Percentiles rank a stretch among this genome's conserved stretches.
These are phyloP conservation scores for Euclidium syriacum DNA, from an alignment of 345 rosid genomes.

Conservation along the genomic window DNA sequence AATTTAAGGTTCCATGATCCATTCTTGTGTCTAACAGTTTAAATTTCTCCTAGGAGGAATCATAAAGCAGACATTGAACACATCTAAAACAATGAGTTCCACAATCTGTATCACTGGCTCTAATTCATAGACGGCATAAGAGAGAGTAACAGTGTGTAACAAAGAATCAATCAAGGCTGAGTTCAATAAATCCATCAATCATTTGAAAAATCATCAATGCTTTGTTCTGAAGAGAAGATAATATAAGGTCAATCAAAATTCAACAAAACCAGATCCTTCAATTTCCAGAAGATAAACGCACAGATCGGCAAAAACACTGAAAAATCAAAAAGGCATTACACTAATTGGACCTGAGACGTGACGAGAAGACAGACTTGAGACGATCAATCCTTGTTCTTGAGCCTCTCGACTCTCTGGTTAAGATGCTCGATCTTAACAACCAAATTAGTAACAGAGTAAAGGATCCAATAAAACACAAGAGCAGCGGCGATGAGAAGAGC, in stretches of 20 bases:
- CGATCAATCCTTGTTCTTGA: slow-evolving; percentile 45
- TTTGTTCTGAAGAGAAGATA: background rate
- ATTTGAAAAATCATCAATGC: background rate
- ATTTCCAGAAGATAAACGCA: background rate
- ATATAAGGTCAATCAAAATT: background rate
- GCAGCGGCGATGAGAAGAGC: slow-evolving; percentile 75
- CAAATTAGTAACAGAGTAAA: slow-evolving; percentile 66
- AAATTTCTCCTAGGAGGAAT: background rate
- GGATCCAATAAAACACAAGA: slow-evolving; percentile 76
- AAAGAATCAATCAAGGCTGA: background rate
- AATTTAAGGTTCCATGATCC: too few relatives aligned
- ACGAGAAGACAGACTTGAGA: background rate
- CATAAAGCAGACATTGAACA: background rate
- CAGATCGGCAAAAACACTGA: background rate
- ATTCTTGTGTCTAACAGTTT: too few relatives aligned
- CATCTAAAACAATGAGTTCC: background rate
- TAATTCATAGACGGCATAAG: background rate
- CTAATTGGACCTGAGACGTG: slow-evolving; percentile 7
- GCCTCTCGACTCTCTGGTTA: slow-evolving; percentile 68
- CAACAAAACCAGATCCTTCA: background rate
- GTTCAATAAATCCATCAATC: background rate
- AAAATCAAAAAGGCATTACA: background rate
- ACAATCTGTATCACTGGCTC: background rate
- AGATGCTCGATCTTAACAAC: slow-evolving; percentile 65
- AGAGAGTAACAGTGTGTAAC: background rate